Conservation (phyloP, 208 protist species). For the Leishmania lainsoni region DNA sequence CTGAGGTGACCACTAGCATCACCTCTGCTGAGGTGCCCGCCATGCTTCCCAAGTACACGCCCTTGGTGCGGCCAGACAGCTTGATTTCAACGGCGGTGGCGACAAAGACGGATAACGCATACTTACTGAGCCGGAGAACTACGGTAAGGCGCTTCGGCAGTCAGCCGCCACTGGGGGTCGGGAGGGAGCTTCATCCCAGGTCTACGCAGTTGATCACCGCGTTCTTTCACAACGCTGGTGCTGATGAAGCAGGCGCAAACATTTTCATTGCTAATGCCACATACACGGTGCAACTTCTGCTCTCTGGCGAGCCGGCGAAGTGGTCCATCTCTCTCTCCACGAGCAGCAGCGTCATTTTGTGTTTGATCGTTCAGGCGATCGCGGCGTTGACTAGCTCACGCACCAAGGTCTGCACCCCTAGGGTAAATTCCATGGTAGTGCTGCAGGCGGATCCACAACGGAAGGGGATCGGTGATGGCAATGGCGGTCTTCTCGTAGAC, state of each 20-base stretch:
- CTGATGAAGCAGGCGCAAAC: neutral
- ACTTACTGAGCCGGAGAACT: neutral
- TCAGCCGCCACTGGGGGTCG: neutral
- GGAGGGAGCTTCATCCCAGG: conserved; percentile 1
- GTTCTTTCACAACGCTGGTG: neutral
- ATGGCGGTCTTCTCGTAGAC: conserved; percentile 12
- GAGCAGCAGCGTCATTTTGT: neutral
- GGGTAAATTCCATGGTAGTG: neutral
- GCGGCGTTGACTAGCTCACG: conserved; percentile 5
- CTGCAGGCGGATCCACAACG: neutral
- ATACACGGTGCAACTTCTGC: conserved; percentile 10
- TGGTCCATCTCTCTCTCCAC: neutral
- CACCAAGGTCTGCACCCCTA: conserved; percentile 3
- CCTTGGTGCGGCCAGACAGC: neutral
- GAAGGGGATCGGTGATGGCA: conserved; percentile 18
- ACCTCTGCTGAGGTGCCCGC: conserved; percentile 9
- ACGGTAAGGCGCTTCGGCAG: neutral
- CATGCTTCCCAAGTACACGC: conserved; percentile 3
- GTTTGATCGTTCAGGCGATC: neutral
- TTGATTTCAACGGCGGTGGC: conserved; percentile 5
- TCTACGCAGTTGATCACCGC: neutral
- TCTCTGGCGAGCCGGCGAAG: conserved; percentile 6
- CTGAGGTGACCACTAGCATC: conserved; percentile 1
- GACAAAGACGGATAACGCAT: neutral
- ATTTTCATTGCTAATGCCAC: neutral